Conservation (phyloP, 1,139 yeast genomes). For the Yamadazyma diddensiae region DNA sequence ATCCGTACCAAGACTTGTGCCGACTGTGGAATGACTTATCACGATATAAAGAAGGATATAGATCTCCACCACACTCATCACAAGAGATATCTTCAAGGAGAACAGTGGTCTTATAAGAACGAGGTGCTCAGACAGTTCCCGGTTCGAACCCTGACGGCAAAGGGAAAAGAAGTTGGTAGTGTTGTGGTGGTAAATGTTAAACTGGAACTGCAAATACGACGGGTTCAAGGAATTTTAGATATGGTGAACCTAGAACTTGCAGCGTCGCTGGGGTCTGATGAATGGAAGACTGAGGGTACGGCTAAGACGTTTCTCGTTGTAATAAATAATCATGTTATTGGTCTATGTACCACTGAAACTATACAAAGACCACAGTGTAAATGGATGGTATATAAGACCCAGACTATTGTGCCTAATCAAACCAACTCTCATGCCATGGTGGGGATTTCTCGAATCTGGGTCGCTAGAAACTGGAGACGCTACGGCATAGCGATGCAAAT, state of each 20-base stretch:
- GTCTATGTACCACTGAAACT: conserved; percentile 48
- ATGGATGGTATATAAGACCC: conserved; percentile 49
- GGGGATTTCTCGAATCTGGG: conserved; percentile 69
- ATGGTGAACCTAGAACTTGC: conserved; percentile 59
- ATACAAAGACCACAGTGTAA: conserved; percentile 25
- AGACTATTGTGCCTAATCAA: conserved; percentile 35
- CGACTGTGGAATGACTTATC: conserved; percentile 61
- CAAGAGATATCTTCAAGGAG: conserved; percentile 44
- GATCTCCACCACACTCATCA: conserved; percentile 51
- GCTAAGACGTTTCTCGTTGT: conserved; percentile 46
- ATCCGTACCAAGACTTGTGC: conserved; percentile 36
- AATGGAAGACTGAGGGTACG: conserved; percentile 32
- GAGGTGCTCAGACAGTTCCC: too few relatives aligned
- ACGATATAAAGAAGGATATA: conserved; percentile 42
- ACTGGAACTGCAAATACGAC: conserved; percentile 19
- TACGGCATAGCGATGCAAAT: conserved; percentile 46
- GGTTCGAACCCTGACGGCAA: too few relatives aligned
- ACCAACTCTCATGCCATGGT: conserved; percentile 25
- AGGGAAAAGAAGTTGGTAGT: too few relatives aligned
- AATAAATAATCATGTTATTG: conserved; percentile 43
- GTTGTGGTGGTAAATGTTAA: conserved; percentile 16
- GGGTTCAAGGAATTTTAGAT: conserved; percentile 29
- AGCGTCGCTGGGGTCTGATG: conserved; percentile 52
- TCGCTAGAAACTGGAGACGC: conserved; percentile 54
- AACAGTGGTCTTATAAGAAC: conserved; percentile 33